Base-by-base conservation (phyloP, 805 yeast species). In the Huiozyma sinensis region DNA sequence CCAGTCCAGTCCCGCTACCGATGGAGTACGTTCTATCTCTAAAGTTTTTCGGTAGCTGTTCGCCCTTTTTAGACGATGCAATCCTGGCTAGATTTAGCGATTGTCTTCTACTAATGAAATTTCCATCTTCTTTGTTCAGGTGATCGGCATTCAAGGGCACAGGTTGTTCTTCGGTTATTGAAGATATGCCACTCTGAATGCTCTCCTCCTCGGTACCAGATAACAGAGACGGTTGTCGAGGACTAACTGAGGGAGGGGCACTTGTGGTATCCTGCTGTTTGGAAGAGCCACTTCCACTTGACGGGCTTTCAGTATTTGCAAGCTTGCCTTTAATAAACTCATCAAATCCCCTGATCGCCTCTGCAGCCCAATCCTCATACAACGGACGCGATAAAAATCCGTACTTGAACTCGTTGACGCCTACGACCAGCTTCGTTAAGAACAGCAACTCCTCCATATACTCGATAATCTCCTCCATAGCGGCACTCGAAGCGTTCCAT, bases 401-500 rank as follows among this genome's bases (percentile, higher is more conserved):
- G 49, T 71, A 72, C 50, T 70, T 70, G 52, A 73, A 73, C 50
- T 68, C 71, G 45, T 69, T 65, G 8, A 69, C 72, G 28, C 79
- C 79, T 28, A 71, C 73, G 5, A 73, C 51, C 4, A 67, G 50
- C 45, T 68, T 70, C 0, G 70, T 61, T 30, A 73, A 46, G 39
- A 62, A 66, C 6, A 68, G 45, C 9, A 74, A 54, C 48, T 71
- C 76, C 47, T 74, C 78, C 28, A 70, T 61, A 48, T 71, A 73
- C 40, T 68, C 73, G 37, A 73, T 71, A 33, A 74, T 61, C 47
- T 74, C 77, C 47, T 71, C 76, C 2, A 69, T 54, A 0, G 76
- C 75, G 3, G 73, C 67, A 45, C 68, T 67, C 1, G 74, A 58
- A 2, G 78, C 78, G 51, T 71, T 73, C 79, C 79, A 74, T 44